A percentile compares a stretch with the other conserved stretches of the same genome.
These are phyloP conservation scores for Curvularia eragrostidis DNA, from an alignment of 2,329 filamentous ascomycete genomes.

Conservation along the genomic window DNA sequence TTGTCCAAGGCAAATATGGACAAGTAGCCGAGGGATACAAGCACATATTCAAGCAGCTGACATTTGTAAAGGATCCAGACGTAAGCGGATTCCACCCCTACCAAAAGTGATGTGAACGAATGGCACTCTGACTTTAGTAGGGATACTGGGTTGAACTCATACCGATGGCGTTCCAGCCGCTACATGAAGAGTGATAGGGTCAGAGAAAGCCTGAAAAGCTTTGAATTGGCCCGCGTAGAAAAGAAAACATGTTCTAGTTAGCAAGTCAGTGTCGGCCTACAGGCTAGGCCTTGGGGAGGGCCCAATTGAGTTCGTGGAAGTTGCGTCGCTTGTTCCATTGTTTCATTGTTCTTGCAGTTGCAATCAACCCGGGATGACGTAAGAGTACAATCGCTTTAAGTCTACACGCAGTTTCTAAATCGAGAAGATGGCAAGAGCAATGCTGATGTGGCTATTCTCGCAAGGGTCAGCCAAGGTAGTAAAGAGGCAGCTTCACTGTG, in stretches of 20 bases:
- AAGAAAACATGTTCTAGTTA: not conserved
- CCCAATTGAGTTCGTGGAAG: not conserved
- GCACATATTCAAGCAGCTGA: conserved; percentile 40
- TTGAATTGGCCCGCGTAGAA: not conserved
- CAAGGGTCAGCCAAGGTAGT: not conserved
- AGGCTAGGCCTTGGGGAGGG: not conserved
- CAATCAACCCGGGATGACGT: not conserved
- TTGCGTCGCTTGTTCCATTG: not conserved
- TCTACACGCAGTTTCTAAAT: not conserved
- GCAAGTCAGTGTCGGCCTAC: not conserved
- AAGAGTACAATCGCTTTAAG: not conserved
- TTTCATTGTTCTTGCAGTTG: not conserved
- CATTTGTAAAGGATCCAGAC: conserved; percentile 47
- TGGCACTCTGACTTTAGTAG: conserved; percentile 24
- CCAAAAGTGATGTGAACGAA: not conserved
- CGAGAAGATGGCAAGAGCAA: not conserved
- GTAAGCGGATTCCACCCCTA: conserved; percentile 25
- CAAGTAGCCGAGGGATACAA: conserved; percentile 38
- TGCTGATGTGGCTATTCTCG: not conserved
- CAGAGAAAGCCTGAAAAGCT: not conserved
- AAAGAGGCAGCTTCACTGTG: not conserved
- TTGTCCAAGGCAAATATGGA: conserved; percentile 25
- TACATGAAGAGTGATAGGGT: not conserved
- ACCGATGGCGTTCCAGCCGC: conserved; percentile 27
- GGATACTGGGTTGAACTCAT: conserved; percentile 43